Evolutionary conservation across 2,329 filamentous ascomycete genomes (phyloP).

Genomic region (Ophiostoma novo-ulmi): DNA sequence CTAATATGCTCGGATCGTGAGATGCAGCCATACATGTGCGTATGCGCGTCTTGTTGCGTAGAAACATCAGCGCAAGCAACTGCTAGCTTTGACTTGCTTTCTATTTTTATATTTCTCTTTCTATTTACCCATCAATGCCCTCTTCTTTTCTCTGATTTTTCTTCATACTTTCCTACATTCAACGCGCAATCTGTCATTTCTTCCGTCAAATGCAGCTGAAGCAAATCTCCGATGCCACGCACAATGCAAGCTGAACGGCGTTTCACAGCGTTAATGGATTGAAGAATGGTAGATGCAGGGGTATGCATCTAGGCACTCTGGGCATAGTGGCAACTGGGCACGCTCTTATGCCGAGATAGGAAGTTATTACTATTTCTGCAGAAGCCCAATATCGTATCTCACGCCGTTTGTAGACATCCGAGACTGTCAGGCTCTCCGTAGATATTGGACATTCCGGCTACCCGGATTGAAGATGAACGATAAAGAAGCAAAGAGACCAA

Average conservation of each 20-base stretch:
- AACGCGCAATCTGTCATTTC: not conserved
- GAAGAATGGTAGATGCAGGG: constrained; percentile 1
- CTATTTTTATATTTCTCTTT: not conserved
- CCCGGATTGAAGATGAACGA: not conserved
- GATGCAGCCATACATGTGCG: not conserved
- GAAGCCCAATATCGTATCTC: not conserved
- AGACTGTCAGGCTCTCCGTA: not conserved
- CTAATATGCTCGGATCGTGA: not conserved
- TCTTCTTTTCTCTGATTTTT: not conserved
- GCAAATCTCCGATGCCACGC: not conserved
- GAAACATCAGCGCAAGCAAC: not conserved
- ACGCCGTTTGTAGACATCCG: not conserved
- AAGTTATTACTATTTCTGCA: not conserved
- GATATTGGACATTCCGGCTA: not conserved
- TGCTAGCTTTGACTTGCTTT: not conserved
- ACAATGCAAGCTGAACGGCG: not conserved
- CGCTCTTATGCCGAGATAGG: constrained; percentile 4
- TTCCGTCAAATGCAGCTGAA: not conserved
- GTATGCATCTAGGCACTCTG: not conserved
- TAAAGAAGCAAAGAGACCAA: not conserved
- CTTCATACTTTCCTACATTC: no score
- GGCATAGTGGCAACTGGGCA: not conserved
- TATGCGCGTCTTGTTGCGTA: not conserved
- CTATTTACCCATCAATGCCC: no score
- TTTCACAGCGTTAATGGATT: not conserved